Evolutionary conservation across 1,139 yeast genomes (phyloP).

Genomic region (Schwanniomyces etchellsii): DNA sequence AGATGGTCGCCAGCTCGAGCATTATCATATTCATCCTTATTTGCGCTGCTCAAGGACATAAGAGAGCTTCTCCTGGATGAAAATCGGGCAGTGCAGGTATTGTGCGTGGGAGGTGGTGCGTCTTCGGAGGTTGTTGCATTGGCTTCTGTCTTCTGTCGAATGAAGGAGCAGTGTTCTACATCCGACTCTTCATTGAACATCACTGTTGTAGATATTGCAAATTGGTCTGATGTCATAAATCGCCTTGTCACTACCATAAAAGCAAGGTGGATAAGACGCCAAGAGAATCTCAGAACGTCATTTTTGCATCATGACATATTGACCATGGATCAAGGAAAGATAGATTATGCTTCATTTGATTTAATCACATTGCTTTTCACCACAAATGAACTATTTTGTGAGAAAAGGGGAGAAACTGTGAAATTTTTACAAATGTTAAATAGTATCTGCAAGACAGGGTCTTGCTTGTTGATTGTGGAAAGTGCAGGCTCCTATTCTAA

Average conservation of each 20-base stretch:
- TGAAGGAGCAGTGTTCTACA: conserved; percentile 34
- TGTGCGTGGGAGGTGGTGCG: conserved; percentile 87
- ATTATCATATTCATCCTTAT: conserved; percentile 63
- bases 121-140: conserved; percentile 76
- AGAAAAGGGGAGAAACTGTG: conserved; percentile 57
- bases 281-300: conserved; percentile 32
- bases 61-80: conserved; percentile 29
- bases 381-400: conserved; percentile 78
- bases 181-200: conserved; percentile 35
- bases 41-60: conserved; percentile 44
- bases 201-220: conserved; percentile 67
- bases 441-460: conserved; percentile 44
- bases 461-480: conserved; percentile 65
- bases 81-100: conserved; percentile 28
- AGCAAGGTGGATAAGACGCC: conserved; percentile 47
- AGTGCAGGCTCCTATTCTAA: conserved; percentile 90
- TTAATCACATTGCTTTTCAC: conserved; percentile 75
- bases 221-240: conserved; percentile 57
- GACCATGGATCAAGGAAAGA: conserved; percentile 7
- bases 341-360: conserved; percentile 16
- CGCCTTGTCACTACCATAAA: conserved; percentile 39
- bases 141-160: conserved; percentile 51
- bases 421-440: conserved; percentile 51
- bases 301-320: conserved; percentile 50
- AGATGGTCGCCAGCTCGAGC: conserved; percentile 88